Percentiles rank a stretch among this genome's conserved stretches.
Conservation (phyloP, 768 basidiomycete genomes). For the Lactifluus piperatus region DNA sequence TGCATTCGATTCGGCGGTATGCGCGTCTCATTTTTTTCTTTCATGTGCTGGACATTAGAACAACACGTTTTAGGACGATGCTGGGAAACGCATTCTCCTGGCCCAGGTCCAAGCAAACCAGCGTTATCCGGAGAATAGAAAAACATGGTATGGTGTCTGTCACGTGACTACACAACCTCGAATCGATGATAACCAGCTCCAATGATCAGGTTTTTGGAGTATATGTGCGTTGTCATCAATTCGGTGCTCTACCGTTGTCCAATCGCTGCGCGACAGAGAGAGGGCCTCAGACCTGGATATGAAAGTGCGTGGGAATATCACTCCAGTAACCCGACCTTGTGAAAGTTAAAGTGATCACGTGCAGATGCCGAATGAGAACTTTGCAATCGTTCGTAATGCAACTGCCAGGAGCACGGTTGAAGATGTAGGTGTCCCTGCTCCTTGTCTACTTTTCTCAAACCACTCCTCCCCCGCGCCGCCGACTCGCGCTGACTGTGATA, state of each 20-base stretch:
- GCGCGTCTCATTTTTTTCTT: not conserved
- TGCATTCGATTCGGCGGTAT: slow-evolving; percentile 1
- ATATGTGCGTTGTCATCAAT: not conserved
- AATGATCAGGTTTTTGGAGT: not conserved
- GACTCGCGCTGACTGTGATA: not conserved
- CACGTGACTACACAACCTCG: not conserved
- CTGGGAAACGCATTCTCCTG: not conserved
- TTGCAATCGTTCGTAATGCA: not conserved
- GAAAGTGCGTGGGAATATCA: not conserved
- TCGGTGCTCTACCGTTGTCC: not conserved
- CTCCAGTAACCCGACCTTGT: too few relatives aligned
- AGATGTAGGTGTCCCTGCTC: not conserved
- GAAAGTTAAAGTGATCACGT: not conserved
- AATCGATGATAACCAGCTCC: not conserved
- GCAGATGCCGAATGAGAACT: slow-evolving; percentile 7
- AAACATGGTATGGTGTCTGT: not conserved
- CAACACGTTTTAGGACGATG: not conserved
- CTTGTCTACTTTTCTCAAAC: not conserved
- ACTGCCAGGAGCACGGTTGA: not conserved
- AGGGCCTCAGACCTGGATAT: not conserved
- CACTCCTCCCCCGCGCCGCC: not conserved
- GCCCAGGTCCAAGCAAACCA: slow-evolving; percentile 4
- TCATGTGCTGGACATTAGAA: not conserved
- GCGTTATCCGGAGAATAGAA: not conserved
- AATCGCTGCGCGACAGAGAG: not conserved